These are phyloP conservation scores for Aspergillus leporis DNA, from an alignment of 495 filamentous ascomycete genomes.

Conservation along the genomic window DNA sequence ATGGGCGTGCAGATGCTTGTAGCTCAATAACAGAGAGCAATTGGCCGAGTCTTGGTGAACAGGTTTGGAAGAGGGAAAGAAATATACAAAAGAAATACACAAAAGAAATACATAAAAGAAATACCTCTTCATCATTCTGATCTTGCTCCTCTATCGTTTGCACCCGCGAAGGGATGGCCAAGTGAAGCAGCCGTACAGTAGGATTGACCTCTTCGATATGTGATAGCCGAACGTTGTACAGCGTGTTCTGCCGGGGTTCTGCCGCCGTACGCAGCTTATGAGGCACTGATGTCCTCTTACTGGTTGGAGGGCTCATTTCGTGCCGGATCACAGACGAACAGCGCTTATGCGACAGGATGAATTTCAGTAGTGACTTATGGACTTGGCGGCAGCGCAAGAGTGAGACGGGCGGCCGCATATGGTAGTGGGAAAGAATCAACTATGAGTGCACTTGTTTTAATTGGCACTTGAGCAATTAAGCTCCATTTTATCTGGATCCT, in stretches of 20 bases:
- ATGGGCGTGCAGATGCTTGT: neutral
- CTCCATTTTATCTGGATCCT: neutral
- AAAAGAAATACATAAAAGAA: neutral
- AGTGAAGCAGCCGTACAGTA: constrained; percentile 50
- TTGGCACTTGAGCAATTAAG: neutral
- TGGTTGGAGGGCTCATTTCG: constrained; percentile 36
- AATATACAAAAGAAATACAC: constrained; percentile 1
- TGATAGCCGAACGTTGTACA: constrained; percentile 50
- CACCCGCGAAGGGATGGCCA: constrained; percentile 34
- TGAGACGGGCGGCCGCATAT: constrained; percentile 9
- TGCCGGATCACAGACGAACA: constrained; percentile 3
- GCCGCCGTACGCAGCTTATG: constrained; percentile 68
- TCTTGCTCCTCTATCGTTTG: constrained; percentile 19
- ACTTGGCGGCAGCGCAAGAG: constrained; percentile 5
- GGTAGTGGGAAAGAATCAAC: neutral
- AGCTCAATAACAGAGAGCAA: neutral
- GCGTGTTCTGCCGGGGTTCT: constrained; percentile 64
- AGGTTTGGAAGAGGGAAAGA: neutral
- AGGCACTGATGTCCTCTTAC: constrained; percentile 38
- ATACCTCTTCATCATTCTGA: constrained; percentile 22
- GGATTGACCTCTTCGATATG: constrained; percentile 49
- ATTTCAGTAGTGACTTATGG: neutral
- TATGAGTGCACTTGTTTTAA: neutral
- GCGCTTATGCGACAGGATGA: constrained; percentile 7
- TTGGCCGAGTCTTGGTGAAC: constrained; percentile 11